A percentile compares a stretch with the other conserved stretches of the same genome.
Evolutionary conservation across 2,329 filamentous ascomycete genomes (phyloP).

Genomic region (Curvularia sp.): DNA sequence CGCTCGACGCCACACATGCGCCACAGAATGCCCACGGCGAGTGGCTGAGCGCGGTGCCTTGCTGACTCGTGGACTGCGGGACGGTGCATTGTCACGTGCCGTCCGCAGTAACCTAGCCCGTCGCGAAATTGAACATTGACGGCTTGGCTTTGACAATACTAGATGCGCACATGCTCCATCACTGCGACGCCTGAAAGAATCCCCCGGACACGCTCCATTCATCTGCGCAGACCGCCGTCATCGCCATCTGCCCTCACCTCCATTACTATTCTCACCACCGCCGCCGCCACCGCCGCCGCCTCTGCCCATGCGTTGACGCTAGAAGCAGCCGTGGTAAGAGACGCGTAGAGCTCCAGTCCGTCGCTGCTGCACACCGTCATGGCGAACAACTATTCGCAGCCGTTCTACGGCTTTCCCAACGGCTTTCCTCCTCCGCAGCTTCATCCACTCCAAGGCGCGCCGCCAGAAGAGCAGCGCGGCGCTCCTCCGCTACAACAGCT

Average conservation of each 20-base stretch:
- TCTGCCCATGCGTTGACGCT: conserved; percentile 26
- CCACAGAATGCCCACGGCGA: neutral
- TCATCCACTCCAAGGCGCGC: conserved; percentile 16
- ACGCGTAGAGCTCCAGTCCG: conserved; percentile 24
- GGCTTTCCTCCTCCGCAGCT: conserved; percentile 26
- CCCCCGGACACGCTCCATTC: conserved; percentile 12
- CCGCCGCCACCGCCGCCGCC: neutral
- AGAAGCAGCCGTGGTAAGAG: conserved; percentile 21
- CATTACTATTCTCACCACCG: neutral
- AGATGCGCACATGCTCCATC: neutral
- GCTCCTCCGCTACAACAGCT: conserved; percentile 22
- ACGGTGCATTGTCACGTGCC: conserved; percentile 12
- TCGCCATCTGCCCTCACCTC: neutral
- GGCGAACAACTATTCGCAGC: conserved; percentile 43
- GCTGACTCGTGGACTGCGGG: conserved; percentile 7
- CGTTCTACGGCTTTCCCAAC: conserved; percentile 36
- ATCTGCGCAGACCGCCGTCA: conserved; percentile 7
- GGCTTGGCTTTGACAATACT: neutral
- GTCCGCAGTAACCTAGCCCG: conserved; percentile 4
- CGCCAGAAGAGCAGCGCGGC: conserved; percentile 15
- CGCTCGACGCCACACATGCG: conserved; percentile 1
- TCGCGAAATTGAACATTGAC: conserved; percentile 14
- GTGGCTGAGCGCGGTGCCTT: neutral
- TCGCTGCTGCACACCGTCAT: conserved; percentile 24
- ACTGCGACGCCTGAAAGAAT: neutral